Evolutionary conservation across 2,329 filamentous ascomycete species (phyloP).

Genomic region (Ascosphaera aggregata): DNA sequence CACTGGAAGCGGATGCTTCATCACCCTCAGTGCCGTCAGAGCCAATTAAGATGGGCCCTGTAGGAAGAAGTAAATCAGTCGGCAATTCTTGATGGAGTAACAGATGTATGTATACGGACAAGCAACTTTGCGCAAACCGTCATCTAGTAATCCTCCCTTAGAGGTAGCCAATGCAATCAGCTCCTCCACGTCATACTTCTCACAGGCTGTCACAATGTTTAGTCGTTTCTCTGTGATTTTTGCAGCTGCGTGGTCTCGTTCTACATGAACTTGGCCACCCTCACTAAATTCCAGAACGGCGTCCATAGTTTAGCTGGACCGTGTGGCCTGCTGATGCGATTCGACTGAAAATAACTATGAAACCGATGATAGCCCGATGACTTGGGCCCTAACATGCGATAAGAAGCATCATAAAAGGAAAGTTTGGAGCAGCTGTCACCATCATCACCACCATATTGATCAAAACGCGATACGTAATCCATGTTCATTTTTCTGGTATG

Average conservation of each 20-base stretch:
- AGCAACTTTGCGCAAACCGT: conserved; percentile 44
- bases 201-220: conserved; percentile 37
- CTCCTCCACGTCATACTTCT: conserved; percentile 28
- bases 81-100: no score
- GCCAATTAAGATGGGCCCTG: conserved; percentile 28
- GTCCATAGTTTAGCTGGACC: no score
- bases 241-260: not conserved
- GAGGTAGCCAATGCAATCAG: conserved; percentile 37
- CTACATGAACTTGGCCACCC: not conserved
- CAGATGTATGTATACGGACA: no score
- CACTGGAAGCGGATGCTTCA: conserved; percentile 11
- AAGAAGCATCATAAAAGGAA: no score
- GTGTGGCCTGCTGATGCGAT: no score
- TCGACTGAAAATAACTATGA: no score
- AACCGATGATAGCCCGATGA: no score
- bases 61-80: not conserved
- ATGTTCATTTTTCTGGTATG: no score
- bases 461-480: no score
- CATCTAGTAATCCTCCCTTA: conserved; percentile 41
- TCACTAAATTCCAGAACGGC: not conserved
- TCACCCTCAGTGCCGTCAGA: conserved; percentile 9
- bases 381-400: no score
- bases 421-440: no score
- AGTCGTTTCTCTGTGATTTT: conserved; percentile 15
- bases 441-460: no score